These are phyloP conservation scores for Scheffersomyces ergatensis DNA, from an alignment of 805 yeast species.

Conservation along the genomic window DNA sequence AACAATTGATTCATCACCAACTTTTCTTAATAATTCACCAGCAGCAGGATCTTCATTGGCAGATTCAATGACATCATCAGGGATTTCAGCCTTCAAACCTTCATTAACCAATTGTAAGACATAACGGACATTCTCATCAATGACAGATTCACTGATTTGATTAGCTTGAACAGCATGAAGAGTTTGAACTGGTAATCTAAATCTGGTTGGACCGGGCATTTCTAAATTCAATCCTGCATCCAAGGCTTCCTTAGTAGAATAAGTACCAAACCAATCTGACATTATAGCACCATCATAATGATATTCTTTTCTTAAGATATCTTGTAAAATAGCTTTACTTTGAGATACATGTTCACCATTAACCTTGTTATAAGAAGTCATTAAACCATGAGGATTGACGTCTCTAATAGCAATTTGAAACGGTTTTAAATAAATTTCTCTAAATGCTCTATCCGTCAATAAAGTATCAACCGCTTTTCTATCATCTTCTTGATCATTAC, in stretches of 20 bases:
- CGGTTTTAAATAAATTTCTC: conserved; percentile 64
- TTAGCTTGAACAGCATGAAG: conserved; percentile 40
- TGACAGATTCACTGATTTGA: conserved; percentile 36
- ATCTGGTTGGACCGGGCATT: conserved; percentile 62
- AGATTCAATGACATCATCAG: conserved; percentile 30
- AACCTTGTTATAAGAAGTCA: conserved; percentile 64
- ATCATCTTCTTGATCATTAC: conserved; percentile 62
- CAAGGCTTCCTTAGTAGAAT: conserved; percentile 45
- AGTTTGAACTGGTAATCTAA: conserved; percentile 40
- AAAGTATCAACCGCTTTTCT: conserved; percentile 47
- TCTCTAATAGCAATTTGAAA: conserved; percentile 58
- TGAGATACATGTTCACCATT: conserved; percentile 61
- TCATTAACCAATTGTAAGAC: conserved; percentile 49
- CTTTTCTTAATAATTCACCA: conserved; percentile 35
- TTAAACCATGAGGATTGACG: conserved; percentile 51
- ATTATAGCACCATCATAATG: conserved; percentile 52
- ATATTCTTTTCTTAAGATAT: conserved; percentile 56
- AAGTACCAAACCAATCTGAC: conserved; percentile 67
- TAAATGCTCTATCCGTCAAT: conserved; percentile 57
- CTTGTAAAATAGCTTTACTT: conserved; percentile 38
- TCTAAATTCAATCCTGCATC: conserved; percentile 61
- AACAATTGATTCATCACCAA: conserved; percentile 54
- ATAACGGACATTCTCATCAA: conserved; percentile 48
- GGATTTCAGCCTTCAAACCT: conserved; percentile 40
- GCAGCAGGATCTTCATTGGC: conserved; percentile 49